These are phyloP conservation scores for Astrephomene gubernaculifera DNA, from an alignment of 139 green algal species.

Conservation along the genomic window DNA sequence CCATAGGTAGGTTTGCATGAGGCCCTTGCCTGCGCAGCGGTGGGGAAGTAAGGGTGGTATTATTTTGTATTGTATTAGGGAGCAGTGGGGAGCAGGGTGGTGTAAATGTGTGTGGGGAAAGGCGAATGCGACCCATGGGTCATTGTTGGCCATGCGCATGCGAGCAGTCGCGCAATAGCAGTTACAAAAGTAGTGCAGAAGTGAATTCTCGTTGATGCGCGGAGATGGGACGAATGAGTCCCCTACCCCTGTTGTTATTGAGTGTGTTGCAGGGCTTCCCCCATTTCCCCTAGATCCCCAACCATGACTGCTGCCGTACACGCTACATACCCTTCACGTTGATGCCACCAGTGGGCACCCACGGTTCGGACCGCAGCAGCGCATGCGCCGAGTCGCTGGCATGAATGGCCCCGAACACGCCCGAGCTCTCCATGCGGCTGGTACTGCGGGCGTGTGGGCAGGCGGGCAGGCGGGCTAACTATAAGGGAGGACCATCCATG, in stretches of 20 bases:
- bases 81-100: background rate
- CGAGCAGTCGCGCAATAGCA: background rate
- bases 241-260: background rate
- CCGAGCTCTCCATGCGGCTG: constrained; percentile 26
- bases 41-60: too few relatives aligned
- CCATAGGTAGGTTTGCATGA: constrained; percentile 29
- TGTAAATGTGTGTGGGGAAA: background rate
- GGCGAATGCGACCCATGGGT: background rate
- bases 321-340: constrained; percentile 10
- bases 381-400: background rate
- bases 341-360: constrained; percentile 6
- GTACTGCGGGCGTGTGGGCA: background rate
- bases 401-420: constrained; percentile 9
- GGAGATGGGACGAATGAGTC: too few relatives aligned
- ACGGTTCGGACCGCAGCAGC: background rate
- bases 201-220: too few relatives aligned
- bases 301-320: background rate
- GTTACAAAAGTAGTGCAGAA: background rate
- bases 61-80: background rate
- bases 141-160: background rate
- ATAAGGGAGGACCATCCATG: too few relatives aligned
- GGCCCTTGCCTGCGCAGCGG: constrained; percentile 32
- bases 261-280: background rate
- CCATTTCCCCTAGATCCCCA: background rate
- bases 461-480: too few relatives aligned